Evolutionary conservation across 768 basidiomycete genomes (phyloP).

Genomic region (Russula griseocarnosa): DNA sequence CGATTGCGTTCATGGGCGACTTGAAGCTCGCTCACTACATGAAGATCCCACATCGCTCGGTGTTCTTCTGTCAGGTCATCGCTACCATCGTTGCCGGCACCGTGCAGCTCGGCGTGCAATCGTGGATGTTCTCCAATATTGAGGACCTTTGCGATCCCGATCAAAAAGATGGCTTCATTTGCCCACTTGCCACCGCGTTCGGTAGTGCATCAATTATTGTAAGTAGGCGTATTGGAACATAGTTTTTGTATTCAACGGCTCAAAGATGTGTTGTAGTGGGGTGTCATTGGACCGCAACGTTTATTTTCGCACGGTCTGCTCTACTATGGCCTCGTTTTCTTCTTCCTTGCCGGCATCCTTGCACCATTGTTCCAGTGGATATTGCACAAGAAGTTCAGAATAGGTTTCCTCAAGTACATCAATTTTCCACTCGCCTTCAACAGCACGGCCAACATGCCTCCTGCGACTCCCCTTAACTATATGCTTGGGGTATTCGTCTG

Average conservation of each 20-base stretch:
- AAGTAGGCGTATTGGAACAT: slow-evolving; percentile 33
- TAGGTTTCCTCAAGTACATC: slow-evolving; percentile 50
- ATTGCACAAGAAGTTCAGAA: slow-evolving; percentile 32
- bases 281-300: slow-evolving; percentile 71
- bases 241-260: background rate
- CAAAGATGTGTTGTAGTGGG: slow-evolving; percentile 33
- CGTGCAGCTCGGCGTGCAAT: slow-evolving; percentile 69
- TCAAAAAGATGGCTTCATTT: slow-evolving; percentile 63
- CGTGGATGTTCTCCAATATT: slow-evolving; percentile 74
- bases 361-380: slow-evolving; percentile 55
- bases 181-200: slow-evolving; percentile 66
- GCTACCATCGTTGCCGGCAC: slow-evolving; percentile 68
- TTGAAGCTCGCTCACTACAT: slow-evolving; percentile 72
- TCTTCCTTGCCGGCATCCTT: slow-evolving; percentile 72
- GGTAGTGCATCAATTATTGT: slow-evolving; percentile 73
- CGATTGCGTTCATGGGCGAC: slow-evolving; percentile 65
- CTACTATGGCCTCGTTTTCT: slow-evolving; percentile 47
- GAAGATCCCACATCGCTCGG: slow-evolving; percentile 68
- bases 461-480: slow-evolving; percentile 25
- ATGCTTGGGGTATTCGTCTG: slow-evolving; percentile 39
- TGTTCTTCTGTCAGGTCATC: slow-evolving; percentile 69
- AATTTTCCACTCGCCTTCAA: slow-evolving; percentile 47
- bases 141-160: slow-evolving; percentile 42
- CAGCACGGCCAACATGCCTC: slow-evolving; percentile 29
- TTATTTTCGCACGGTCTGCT: slow-evolving; percentile 8